Evolutionary conservation across 1,139 yeast genomes (phyloP), one percentile per base, ranked within the genome.

Genomic region (Scheffersomyces illinoinensis): DNA sequence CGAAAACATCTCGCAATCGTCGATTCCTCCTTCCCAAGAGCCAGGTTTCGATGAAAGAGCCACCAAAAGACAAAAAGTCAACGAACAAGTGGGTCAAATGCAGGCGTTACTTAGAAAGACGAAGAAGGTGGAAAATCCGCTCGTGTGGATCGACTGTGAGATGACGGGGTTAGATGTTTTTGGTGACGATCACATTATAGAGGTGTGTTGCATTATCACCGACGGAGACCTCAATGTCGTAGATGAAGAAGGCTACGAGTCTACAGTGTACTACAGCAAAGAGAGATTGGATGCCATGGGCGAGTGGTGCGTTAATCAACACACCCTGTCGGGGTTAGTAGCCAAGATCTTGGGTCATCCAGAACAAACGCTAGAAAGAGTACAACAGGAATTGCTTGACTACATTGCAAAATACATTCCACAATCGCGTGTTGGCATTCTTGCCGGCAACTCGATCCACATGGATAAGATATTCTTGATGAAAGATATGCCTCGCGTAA

Each of bases 361-460:
- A 0, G 72, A 75, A 4, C 84, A 85, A 66, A 83, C 91, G 0
- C 72, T 85, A 54, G 77, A 73, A 20, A 78, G 83, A 53, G 98
- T 91, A 0, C 89, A 92, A 64, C 58, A 64, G 0, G 93, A 89
- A 62, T 74, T 96, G 56, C 71, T 88, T 57, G 78, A 70, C 5
- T 95, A 91, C 70, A 76, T 96, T 54, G 73, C 81, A 63, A 77
- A 77, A 62, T 84, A 82, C 66, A 79, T 91, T 14, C 84, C 85
- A 1, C 80, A 77, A n/a, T 75, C 78, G 19, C 78, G 84, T 7
- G 69, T 72, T 4, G 97, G 91, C 0, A 74, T 95, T 0, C 75
- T 96, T 61, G 97, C 97, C 0, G 99, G 99, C 1, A 95, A 93
- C 68, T 85, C 97, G 0, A 87, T 96, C 26, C 98, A 96, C 72